Evolutionary conservation across 2,329 filamentous ascomycete genomes (phyloP), one percentile per base, ranked within the genome.

Genomic region (Cytospora piceicola): DNA sequence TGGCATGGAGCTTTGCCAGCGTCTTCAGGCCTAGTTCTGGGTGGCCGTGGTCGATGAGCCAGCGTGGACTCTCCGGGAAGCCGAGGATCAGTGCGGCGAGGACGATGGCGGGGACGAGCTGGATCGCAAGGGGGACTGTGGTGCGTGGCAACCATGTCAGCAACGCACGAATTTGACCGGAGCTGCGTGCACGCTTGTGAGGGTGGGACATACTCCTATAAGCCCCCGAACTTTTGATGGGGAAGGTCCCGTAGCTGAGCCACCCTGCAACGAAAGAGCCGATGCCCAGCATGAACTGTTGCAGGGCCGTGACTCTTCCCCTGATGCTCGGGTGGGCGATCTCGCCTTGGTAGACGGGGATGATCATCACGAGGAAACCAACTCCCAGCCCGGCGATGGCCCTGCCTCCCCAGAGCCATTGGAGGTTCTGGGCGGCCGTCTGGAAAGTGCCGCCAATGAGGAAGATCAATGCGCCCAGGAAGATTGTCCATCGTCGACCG

Each of bases 231-330:
- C 68, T 71, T 0, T 57, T 62, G 29, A 68, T 69, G 36, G 68
- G 73, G 46, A 73, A 79, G 20, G 78, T 79, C 54, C 88, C 91
- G 68, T 88, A 94, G 0, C 87, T 88, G 57, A 91, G 86, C 90
- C 91, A 93, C 0, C 87, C 83, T 0, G 92, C 91, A 20, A 88
- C 78, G 1, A 95, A 83, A 20, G 90, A 81, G 64, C 92, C 92
- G 32, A 94, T 85, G 1, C 91, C 91, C 60, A 94, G 75, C 90
- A 94, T 94, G 73, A 94, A 93, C 72, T 94, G 91, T 75, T 94
- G 91, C 4, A 94, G 80, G 34, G 87, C 85, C 0, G 90, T 93
- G 36, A 95, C 84, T 68, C 88, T 82, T 15, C 91, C 92, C 75
- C 92, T 86, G 72, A 94, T 94, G 65, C 83, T 85, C 1, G 92